phyloP scores from a whole-genome alignment of 2,329 filamentous ascomycete species.

The Scedosporium aurantiacum region DNA sequence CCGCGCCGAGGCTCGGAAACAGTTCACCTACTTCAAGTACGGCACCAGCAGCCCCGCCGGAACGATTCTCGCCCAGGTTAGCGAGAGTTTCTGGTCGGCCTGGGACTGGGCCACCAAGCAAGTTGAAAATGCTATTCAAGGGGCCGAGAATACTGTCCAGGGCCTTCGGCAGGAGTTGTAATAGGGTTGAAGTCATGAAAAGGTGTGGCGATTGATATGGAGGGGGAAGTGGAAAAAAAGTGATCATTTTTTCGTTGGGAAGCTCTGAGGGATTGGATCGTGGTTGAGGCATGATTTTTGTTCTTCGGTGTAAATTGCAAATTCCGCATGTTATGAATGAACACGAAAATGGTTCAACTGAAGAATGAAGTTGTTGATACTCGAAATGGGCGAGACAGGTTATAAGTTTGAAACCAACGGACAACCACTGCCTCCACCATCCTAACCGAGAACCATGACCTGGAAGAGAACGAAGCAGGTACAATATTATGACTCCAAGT shows the following conservation, averaged over 20 bases:
- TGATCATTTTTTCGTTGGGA: background rate
- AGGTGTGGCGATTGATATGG: background rate
- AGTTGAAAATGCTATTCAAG: slow-evolving; percentile 17
- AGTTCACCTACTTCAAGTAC: slow-evolving; percentile 67
- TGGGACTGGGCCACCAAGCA: slow-evolving; percentile 42
- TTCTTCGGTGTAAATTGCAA: background rate
- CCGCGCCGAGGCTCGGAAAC: slow-evolving; percentile 58
- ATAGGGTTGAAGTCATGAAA: background rate
- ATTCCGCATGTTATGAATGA: background rate
- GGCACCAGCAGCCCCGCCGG: slow-evolving; percentile 56
- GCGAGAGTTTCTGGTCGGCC: slow-evolving; percentile 32
- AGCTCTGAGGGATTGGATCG: background rate
- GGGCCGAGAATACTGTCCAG: background rate
- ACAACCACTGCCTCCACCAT: background rate
- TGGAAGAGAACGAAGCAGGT: background rate
- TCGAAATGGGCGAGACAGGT: background rate
- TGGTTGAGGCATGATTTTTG: too few relatives aligned
- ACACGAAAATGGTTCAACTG: background rate
- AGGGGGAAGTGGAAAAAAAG: background rate
- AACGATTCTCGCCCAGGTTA: slow-evolving; percentile 55
- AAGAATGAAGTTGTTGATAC: background rate
- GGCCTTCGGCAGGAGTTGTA: background rate
- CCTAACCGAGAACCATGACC: background rate
- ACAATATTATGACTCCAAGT: background rate
- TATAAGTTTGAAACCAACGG: too few relatives aligned